phyloP scores from a whole-genome alignment of 768 basidiomycete species.

The Rhizopogon rudus region DNA sequence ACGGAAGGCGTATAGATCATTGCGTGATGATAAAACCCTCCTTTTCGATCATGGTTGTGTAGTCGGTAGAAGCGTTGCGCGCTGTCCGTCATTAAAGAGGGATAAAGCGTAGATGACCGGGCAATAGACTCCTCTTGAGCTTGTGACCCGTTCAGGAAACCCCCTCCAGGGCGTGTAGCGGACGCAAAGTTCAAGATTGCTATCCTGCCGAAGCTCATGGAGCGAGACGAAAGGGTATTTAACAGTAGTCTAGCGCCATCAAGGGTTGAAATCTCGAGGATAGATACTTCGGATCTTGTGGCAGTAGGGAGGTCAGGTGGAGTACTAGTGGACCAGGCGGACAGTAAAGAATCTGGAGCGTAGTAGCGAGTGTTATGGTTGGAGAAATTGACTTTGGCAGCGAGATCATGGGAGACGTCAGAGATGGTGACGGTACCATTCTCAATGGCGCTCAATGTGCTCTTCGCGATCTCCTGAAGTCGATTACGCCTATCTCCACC shows the following conservation, averaged over 20 bases:
- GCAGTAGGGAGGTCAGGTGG: neutral
- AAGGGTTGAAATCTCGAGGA: conserved; percentile 61
- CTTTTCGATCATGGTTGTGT: conserved; percentile 44
- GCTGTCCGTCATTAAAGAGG: conserved; percentile 49
- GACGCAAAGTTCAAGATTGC: conserved; percentile 77
- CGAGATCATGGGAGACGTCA: conserved; percentile 28
- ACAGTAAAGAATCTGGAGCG: conserved; percentile 41
- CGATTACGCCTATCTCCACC: conserved; percentile 5
- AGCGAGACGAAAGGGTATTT: conserved; percentile 11
- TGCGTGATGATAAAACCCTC: conserved; percentile 69
- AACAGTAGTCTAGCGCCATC: conserved; percentile 47
- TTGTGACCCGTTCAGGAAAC: conserved; percentile 65
- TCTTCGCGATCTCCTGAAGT: conserved; percentile 41
- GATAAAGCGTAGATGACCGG: conserved; percentile 66
- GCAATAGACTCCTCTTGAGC: conserved; percentile 83
- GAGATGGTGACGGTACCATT: conserved; percentile 35
- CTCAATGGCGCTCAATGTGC: conserved; percentile 45
- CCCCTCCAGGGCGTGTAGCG: conserved; percentile 71
- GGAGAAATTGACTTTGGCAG: conserved; percentile 28
- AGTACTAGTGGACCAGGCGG: conserved; percentile 36
- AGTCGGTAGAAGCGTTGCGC: conserved; percentile 59
- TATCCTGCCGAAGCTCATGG: conserved; percentile 28
- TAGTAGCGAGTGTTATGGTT: conserved; percentile 48
- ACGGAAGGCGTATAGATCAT: conserved; percentile 73
- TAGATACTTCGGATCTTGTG: conserved; percentile 30